phyloP scores from a whole-genome alignment of 257 asterid species.

The Fraxinus excelsior region DNA sequence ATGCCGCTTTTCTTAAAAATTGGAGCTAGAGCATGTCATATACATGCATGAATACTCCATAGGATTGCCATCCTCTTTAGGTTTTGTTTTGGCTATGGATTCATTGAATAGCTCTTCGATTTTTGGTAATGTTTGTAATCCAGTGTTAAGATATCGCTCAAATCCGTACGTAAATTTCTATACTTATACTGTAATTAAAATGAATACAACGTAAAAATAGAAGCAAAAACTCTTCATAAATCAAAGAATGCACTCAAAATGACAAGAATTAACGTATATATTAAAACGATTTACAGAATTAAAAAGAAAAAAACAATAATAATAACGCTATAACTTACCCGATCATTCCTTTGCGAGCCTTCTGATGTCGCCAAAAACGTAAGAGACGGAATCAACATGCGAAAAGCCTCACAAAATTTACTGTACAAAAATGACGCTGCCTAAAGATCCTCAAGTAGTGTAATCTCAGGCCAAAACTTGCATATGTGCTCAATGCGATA shows the following conservation, averaged over 20 bases:
- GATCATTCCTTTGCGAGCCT: constrained; percentile 4
- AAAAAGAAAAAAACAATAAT: constrained; percentile 20
- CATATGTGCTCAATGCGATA: neutral
- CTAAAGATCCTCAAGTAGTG: neutral
- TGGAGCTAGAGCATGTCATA: too few relatives aligned
- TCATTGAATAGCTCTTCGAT: neutral
- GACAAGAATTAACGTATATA: constrained; percentile 20
- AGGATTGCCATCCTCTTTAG: neutral
- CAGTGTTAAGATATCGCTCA: too few relatives aligned
- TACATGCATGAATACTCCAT: neutral
- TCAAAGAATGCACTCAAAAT: constrained; percentile 22
- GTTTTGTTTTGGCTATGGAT: neutral
- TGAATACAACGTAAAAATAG: neutral
- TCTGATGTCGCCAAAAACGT: constrained; percentile 4
- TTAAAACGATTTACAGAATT: constrained; percentile 25
- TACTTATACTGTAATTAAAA: neutral
- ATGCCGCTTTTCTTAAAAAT: neutral
- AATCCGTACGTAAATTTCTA: neutral
- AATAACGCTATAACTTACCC: neutral
- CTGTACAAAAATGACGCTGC: constrained; percentile 37
- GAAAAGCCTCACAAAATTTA: constrained; percentile 10
- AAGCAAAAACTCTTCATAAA: constrained; percentile 31
- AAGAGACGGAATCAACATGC: neutral
- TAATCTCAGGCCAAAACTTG: constrained; percentile 2
- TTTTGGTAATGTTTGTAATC: neutral